Evolutionary conservation across 805 yeast genomes (phyloP).

Genomic region (Kuraishia capsulata): DNA sequence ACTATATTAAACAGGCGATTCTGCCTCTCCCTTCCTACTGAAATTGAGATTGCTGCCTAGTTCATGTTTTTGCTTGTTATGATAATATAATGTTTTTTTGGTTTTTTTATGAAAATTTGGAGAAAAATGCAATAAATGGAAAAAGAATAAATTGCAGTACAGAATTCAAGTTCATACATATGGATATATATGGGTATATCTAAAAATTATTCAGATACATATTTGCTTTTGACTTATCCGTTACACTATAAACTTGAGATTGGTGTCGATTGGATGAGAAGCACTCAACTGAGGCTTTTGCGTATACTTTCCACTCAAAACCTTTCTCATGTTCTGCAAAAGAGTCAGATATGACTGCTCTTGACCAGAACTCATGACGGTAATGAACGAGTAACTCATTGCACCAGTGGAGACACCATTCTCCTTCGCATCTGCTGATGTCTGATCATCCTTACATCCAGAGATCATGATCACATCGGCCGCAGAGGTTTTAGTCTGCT

Average conservation of each 20-base stretch:
- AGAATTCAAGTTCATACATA: too few species aligned
- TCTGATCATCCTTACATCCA: slow-evolving; percentile 80
- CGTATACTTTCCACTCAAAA: slow-evolving; percentile 44
- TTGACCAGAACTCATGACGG: slow-evolving; percentile 46
- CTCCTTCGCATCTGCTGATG: slow-evolving; percentile 74
- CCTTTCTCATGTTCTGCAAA: slow-evolving; percentile 53
- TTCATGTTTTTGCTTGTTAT: background rate
- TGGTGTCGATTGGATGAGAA: slow-evolving; percentile 57
- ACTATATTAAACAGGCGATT: too few species aligned
- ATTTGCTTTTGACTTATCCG: background rate
- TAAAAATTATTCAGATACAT: too few species aligned
- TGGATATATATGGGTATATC: too few species aligned
- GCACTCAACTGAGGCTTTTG: slow-evolving; percentile 69
- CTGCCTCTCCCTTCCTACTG: too few species aligned
- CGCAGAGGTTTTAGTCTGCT: slow-evolving; percentile 53
- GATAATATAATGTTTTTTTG: background rate
- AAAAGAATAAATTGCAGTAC: too few species aligned
- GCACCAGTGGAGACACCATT: slow-evolving; percentile 75
- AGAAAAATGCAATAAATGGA: too few species aligned
- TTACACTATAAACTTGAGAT: slow-evolving; percentile 3
- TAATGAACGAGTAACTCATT: slow-evolving; percentile 70
- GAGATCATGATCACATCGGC: slow-evolving; percentile 72
- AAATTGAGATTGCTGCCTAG: slow-evolving; percentile 2
- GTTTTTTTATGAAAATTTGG: too few species aligned
- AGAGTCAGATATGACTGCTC: slow-evolving; percentile 54